phyloP scores from a whole-genome alignment of 78 protist species.

The Parvularia atlantis region DNA sequence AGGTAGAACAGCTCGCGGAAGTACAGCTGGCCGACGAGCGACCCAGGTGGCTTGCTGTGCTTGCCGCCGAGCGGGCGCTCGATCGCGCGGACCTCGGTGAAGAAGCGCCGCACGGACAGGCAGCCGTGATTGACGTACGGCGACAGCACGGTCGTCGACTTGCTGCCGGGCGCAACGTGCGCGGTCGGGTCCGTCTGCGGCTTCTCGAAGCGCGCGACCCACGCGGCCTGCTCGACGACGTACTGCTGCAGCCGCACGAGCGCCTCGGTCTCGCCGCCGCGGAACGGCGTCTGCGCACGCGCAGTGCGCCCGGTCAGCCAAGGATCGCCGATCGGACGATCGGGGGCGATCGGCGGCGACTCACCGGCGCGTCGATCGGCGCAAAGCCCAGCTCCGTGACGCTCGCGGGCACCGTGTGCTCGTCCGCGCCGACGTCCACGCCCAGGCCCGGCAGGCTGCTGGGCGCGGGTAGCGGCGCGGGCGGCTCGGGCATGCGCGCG shows the following conservation, averaged over 20 bases:
- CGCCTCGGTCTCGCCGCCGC: slow-evolving; percentile 22
- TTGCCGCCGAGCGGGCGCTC: no score
- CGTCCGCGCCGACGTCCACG: no score
- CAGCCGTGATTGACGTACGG: slow-evolving; percentile 21
- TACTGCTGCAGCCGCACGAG: neutral
- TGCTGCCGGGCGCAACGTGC: no score
- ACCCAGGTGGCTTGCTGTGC: slow-evolving; percentile 14
- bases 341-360: no score
- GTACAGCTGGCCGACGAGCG: slow-evolving; percentile 21
- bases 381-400: no score
- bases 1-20: slow-evolving; percentile 26
- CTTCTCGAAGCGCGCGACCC: slow-evolving; percentile 15
- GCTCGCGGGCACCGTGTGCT: no score
- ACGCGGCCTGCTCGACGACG: neutral
- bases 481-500: neutral
- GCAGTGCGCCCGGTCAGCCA: no score
- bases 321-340: no score
- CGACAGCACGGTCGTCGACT: slow-evolving; percentile 13
- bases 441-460: neutral
- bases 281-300: no score
- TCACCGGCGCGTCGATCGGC: no score
- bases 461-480: neutral
- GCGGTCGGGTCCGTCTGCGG: slow-evolving; percentile 13
- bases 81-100: neutral
- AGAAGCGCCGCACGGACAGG: slow-evolving; percentile 12